Evolutionary conservation across 2,329 filamentous ascomycete genomes (phyloP), one percentile per base, ranked within the genome.

Genomic region (Colletotrichum sp.): DNA sequence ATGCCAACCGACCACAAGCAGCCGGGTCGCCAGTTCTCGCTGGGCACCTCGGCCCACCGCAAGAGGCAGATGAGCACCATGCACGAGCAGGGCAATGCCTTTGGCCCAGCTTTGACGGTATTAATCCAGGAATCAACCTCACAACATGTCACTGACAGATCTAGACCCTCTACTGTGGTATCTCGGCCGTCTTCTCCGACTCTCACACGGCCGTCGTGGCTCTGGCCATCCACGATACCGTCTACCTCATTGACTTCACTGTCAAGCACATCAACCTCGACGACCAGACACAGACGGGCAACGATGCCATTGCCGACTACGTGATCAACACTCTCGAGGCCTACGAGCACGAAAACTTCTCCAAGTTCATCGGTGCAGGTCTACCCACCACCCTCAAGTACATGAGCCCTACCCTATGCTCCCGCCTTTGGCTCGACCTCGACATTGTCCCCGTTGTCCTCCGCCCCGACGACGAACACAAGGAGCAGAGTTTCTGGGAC

Each of bases 331-430:
- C 90, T 64, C 85, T 95, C 34, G 83, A 89, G 39, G 81, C 84
- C 26, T 96, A 95, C 79, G 91, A 92, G 78, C 86, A 90, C 57
- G 87, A 90, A 14, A 93, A 95, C 81, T 86, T 92, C 72, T 91
- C 92, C 85, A 97, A 96, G 83, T 93, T 96, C 79, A 88, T 95
- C 24, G 95, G 95, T 9, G 90, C 92, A 24, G 94, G 94, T n/a
- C 86, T 96, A 69, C 92, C 93, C 1, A 84, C 87, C 12, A 87
- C 89, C 6, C 84, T 95, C 69, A 87, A 90, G 60, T 84, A 90
- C 12, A 86, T 91, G 80, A 93, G 91, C 80, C 94, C 94, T 1
- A 85, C 85, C 7, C 87, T 96, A 2, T 93, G 93, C 79, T 92
- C 94, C 0, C 91, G 91, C 39, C 88, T 97, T 5, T 97, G 95